Evolutionary conservation across 495 filamentous ascomycete species (phyloP), one percentile per base, ranked within the genome.

Genomic region (Pseudoneurospora amorphoporcata): DNA sequence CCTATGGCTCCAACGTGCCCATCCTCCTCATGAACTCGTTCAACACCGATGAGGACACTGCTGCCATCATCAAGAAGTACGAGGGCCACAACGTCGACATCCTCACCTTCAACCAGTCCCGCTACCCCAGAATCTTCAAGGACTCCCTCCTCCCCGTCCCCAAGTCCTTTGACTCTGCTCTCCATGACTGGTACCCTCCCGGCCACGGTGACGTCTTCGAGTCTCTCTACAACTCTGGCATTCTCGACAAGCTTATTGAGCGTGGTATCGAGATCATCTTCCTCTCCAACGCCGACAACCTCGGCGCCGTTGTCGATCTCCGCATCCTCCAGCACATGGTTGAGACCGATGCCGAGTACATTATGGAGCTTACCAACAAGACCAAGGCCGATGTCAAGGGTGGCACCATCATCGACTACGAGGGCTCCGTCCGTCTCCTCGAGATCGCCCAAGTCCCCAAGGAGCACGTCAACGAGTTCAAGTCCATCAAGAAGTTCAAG

Each of bases 401-500:
- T 90, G 95, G 95, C 86, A 99, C 95, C 79, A 99, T 99, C 85
- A 99, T 99, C 81, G 94, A 99, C 86, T 97, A 97, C 83, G 95
- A 99, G 79, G 94, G 94, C 77, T 93, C 92, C 73, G 95, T 94
- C 76, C 94, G 95, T 78, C 90, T 99, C 45, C 90, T 99, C 42
- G 95, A 99, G 88, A 97, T 99, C 76, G 95, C 95, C 14, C 95
- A 99, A 86, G 95, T 99, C n/a, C 95, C 96, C 84, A 98, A 97
- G 89, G 94, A 98, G 86, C 95, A 99, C 86, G 92, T 92, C 79
- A 98, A 99, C 85, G 95, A 99, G 85, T 99, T 99, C 93, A 99
- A 99, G 90, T 98, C 95, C 68, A 99, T 99, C 87, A 99, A 98
- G 91, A 99, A 99, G 88, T 99, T 99, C 91, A 98, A 97, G 88